A percentile compares a stretch with the other conserved stretches of the same genome.
phyloP scores from a whole-genome alignment of 441 rosid species.

The Jatropha multifida region DNA sequence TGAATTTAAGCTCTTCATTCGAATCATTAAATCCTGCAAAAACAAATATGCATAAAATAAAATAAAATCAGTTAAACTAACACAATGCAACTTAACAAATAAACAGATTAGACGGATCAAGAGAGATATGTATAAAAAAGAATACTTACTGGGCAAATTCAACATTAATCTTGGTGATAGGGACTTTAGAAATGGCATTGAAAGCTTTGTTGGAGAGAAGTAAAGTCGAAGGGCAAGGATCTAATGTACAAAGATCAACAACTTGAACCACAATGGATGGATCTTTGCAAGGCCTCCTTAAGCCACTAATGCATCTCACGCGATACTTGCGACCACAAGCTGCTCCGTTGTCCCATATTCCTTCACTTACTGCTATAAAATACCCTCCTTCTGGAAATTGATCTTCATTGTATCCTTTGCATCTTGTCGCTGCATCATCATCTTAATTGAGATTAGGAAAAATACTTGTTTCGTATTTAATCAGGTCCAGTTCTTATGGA shows the following conservation, averaged over 20 bases:
- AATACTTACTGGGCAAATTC: constrained; percentile 34
- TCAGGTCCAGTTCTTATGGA: too few species aligned
- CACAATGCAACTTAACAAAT: too few species aligned
- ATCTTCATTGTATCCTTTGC: constrained; percentile 31
- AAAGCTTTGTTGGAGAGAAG: constrained; percentile 33
- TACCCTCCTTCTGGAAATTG: constrained; percentile 38
- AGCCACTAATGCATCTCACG: constrained; percentile 36
- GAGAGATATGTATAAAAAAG: background rate
- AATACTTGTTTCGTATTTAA: too few species aligned
- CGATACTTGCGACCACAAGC: constrained; percentile 34
- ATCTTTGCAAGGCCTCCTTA: constrained; percentile 27
- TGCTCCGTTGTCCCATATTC: constrained; percentile 41
- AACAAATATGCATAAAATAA: background rate
- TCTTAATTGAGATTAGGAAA: too few species aligned
- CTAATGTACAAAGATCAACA: constrained; percentile 32
- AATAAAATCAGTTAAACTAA: background rate
- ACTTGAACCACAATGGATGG: constrained; percentile 32
- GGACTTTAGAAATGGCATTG: constrained; percentile 28
- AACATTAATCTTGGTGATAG: constrained; percentile 23
- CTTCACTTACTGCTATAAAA: constrained; percentile 36
- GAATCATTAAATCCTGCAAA: background rate
- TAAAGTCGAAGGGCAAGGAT: constrained; percentile 36
- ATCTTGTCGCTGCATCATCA: constrained; percentile 31
- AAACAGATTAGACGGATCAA: background rate
- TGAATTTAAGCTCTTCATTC: too few species aligned